Conservation (phyloP, 2,329 filamentous ascomycete genomes). For the Pseudonectria foliicola region DNA sequence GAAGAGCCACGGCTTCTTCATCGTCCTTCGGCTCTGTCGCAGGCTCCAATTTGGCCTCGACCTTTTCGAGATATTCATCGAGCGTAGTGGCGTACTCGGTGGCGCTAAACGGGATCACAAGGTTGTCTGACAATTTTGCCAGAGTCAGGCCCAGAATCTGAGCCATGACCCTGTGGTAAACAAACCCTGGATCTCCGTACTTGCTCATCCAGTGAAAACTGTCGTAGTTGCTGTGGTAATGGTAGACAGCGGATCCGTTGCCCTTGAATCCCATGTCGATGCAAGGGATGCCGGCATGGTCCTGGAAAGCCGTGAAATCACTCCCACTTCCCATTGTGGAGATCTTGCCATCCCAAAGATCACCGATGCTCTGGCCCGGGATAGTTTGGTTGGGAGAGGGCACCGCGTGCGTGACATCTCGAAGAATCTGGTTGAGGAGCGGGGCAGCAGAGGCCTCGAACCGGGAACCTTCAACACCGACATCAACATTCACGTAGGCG, state of each 20-base stretch:
- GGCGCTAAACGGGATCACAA: slow-evolving; percentile 57
- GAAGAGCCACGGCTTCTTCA: slow-evolving; percentile 24
- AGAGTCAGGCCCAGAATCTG: slow-evolving; percentile 58
- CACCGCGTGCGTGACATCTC: slow-evolving; percentile 57
- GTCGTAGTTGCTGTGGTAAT: slow-evolving; percentile 90
- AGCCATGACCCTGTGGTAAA: slow-evolving; percentile 60
- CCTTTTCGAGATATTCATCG: slow-evolving; percentile 41
- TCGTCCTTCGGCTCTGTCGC: slow-evolving; percentile 15
- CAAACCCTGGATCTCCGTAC: slow-evolving; percentile 63
- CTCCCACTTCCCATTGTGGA: slow-evolving; percentile 64
- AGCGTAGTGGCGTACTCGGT: slow-evolving; percentile 57
- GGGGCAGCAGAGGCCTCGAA: slow-evolving; percentile 65
- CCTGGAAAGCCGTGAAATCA: slow-evolving; percentile 70
- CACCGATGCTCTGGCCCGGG: slow-evolving; percentile 59
- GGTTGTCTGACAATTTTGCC: slow-evolving; percentile 53
- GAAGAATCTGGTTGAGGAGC: slow-evolving; percentile 65
- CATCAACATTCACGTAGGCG: slow-evolving; percentile 82
- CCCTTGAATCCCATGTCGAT: slow-evolving; percentile 55
- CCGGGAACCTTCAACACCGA: slow-evolving; percentile 58
- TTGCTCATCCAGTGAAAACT: slow-evolving; percentile 83
- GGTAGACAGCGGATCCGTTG: slow-evolving; percentile 51
- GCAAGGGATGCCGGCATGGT: slow-evolving; percentile 60
- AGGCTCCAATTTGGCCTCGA: slow-evolving; percentile 41
- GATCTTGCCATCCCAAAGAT: slow-evolving; percentile 58
- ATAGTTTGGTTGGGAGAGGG: slow-evolving; percentile 73